Base-by-base conservation (phyloP, 176 grass and related monocot species). In the Phoenix roebelenii region DNA sequence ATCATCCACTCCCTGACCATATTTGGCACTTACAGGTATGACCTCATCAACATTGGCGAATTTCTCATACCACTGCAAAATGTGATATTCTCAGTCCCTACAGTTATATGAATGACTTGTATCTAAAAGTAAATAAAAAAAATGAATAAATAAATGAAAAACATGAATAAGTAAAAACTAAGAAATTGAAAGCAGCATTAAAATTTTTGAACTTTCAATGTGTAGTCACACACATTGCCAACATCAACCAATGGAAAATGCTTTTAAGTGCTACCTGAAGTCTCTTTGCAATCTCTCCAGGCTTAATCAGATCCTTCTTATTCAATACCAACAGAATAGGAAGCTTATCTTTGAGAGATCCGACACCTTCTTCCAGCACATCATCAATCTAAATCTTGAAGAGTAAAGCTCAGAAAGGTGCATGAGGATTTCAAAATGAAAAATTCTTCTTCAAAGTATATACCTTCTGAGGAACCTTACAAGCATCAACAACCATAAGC, bases 11-110 rank as follows among this genome's bases (percentile, higher is more conserved):
- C 87, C 93, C 48, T 78, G 76, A 54, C 79, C 87, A 85, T 82
- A 91, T 82, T 97, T 97, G 48, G 93, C 93, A 83, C 93, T 97
- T 74, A 97, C 78, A 54, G 93, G 87, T 90, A 97, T 97, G 44
- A 91, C 81, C 51, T 91, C 93, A 51, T 97, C 93, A 55, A 73
- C 93, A 79, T 85, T 54, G 2, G 84, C 80, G 56, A 85, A 85
- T 12, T 91, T 97, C 72, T 88, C 53, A 39, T 97, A 97, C 87
- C 93, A 97, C 84, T 97, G 73, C 24, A 52, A 79, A 73, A 66
- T 59, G 50, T 12, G 52, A 22, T 22, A 39, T 19, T 17, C 9
- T 54, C 23, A 67, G 25, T 16, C 25, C 35, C 35, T 44, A 44
- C 35, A 10, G 10, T 3, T 44, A 44, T 10, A 44, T 44, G 35